Evolutionary conservation across 2,329 filamentous ascomycete species (phyloP).

Genomic region (Keithomyces neogunnii): DNA sequence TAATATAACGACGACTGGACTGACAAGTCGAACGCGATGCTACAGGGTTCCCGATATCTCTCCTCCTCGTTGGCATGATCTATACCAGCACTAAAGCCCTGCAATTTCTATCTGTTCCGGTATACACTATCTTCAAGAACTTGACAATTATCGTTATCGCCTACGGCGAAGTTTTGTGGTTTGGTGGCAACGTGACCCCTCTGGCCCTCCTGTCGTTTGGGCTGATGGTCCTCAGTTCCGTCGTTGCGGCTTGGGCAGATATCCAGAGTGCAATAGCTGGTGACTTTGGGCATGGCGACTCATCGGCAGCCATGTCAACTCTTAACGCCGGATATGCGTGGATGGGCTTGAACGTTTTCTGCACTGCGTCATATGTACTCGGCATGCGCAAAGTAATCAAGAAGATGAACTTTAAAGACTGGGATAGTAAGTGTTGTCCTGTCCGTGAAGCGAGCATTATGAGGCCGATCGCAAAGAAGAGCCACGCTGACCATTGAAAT

Average conservation of each 20-base stretch:
- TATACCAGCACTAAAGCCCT: slow-evolving; percentile 95
- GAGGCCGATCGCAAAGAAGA: background rate
- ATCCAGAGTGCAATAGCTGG: slow-evolving; percentile 75
- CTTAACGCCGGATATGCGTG: slow-evolving; percentile 92
- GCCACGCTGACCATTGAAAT: slow-evolving; percentile 18
- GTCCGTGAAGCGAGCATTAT: background rate
- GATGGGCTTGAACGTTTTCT: slow-evolving; percentile 97
- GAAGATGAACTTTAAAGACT: slow-evolving; percentile 99
- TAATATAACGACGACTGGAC: background rate
- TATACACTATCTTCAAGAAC: slow-evolving; percentile 99
- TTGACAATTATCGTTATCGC: slow-evolving; percentile 97
- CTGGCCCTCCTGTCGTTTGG: slow-evolving; percentile 90
- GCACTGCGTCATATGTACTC: slow-evolving; percentile 81
- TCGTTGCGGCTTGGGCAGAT: slow-evolving; percentile 95
- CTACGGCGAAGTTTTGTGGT: slow-evolving; percentile 97
- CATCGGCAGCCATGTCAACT: slow-evolving; percentile 72
- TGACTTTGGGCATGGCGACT: slow-evolving; percentile 47
- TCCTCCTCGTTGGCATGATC: slow-evolving; percentile 97
- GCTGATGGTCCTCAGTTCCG: slow-evolving; percentile 89
- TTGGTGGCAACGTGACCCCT: slow-evolving; percentile 82
- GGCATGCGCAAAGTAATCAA: slow-evolving; percentile 98
- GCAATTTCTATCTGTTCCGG: slow-evolving; percentile 92
- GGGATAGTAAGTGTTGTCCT: slow-evolving; percentile 69
- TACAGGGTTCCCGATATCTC: slow-evolving; percentile 88
- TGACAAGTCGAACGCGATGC: background rate